phyloP scores from a whole-genome alignment of 768 basidiomycete genomes.

The Mycena indigotica region DNA sequence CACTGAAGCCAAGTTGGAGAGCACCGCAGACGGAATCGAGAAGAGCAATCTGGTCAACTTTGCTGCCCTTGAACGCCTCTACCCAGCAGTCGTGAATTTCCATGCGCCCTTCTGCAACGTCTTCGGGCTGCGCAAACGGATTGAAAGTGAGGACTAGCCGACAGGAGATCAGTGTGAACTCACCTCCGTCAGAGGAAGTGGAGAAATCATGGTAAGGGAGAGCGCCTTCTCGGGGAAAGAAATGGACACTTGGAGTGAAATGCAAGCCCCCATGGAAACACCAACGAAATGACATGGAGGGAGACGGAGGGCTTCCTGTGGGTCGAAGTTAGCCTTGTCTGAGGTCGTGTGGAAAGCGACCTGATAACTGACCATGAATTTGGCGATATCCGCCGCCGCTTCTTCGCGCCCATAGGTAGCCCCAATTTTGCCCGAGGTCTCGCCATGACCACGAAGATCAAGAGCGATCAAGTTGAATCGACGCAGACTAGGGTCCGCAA shows the following conservation, averaged over 20 bases:
- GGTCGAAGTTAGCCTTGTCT: neutral
- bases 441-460: constrained; percentile 38
- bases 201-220: constrained; percentile 41
- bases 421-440: constrained; percentile 31
- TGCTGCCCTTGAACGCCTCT: constrained; percentile 18
- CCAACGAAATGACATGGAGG: constrained; percentile 41
- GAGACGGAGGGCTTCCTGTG: constrained; percentile 34
- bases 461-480: constrained; percentile 41
- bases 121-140: constrained; percentile 26
- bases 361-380: constrained; percentile 36
- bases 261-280: constrained; percentile 35
- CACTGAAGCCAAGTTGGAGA: constrained; percentile 21
- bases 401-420: constrained; percentile 32
- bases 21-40: constrained; percentile 20
- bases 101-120: constrained; percentile 30
- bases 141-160: neutral
- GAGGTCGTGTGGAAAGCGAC: neutral
- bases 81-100: constrained; percentile 32
- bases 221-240: constrained; percentile 33
- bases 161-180: constrained; percentile 4
- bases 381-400: constrained; percentile 34
- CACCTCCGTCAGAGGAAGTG: constrained; percentile 36
- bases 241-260: constrained; percentile 37
- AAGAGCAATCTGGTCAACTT: constrained; percentile 20
- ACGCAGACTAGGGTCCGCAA: constrained; percentile 36